A percentile compares a stretch with the other conserved stretches of the same genome.
These are phyloP conservation scores for Microcyclospora pomicola DNA, from an alignment of 2,329 filamentous ascomycete species.

Conservation along the genomic window DNA sequence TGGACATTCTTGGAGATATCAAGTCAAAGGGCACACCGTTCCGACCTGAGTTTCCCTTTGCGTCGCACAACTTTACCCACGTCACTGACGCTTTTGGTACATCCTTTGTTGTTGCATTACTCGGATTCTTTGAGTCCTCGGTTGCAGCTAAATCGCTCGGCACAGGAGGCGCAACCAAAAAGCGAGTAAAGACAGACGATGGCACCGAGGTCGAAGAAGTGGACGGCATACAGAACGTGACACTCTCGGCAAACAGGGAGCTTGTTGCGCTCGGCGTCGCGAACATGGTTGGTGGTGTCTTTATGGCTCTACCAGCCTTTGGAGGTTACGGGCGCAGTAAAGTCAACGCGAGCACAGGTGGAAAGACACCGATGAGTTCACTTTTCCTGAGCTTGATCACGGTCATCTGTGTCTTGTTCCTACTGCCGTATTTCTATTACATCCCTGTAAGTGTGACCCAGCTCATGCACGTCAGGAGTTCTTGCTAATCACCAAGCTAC, in stretches of 20 bases:
- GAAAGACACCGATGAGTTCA: constrained; percentile 85
- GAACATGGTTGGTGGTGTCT: constrained; percentile 82
- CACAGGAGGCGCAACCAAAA: constrained; percentile 36
- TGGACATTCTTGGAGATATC: constrained; percentile 72
- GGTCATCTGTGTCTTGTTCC: constrained; percentile 62
- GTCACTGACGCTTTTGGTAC: constrained; percentile 80
- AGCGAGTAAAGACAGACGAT: constrained; percentile 28
- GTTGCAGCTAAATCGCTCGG: constrained; percentile 88
- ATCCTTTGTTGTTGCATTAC: constrained; percentile 78
- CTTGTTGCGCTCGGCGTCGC: constrained; percentile 81
- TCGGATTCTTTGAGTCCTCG: constrained; percentile 97
- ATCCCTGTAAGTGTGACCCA: constrained; percentile 55
- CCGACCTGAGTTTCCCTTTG: constrained; percentile 75
- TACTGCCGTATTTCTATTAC: constrained; percentile 88
- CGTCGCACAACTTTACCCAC: constrained; percentile 60
- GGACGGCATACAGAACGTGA: constrained; percentile 57
- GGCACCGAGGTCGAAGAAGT: constrained; percentile 18
- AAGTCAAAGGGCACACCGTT: constrained; percentile 59
- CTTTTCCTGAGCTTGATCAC: constrained; percentile 75
- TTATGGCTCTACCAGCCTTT: constrained; percentile 86
- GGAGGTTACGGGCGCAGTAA: constrained; percentile 94
- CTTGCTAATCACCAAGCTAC: background rate
- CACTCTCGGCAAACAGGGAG: constrained; percentile 81
- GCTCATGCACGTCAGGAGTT: constrained; percentile 2
- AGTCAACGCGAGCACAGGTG: constrained; percentile 83